Base-by-base conservation (phyloP, 768 basidiomycete genomes). In the Mycena galericulata region DNA sequence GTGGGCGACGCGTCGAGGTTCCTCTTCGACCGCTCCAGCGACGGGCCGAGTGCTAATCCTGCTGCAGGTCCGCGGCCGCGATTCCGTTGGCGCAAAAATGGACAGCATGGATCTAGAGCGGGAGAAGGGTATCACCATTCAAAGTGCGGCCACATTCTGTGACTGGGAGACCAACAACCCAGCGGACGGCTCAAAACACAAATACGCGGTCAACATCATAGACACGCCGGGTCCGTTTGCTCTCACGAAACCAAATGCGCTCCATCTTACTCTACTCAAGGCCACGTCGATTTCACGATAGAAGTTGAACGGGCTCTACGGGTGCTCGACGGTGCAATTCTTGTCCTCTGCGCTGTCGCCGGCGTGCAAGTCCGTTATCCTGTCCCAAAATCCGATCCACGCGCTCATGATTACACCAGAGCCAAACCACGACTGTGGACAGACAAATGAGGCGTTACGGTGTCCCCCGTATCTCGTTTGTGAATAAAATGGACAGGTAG, bases 251-350 rank as follows among this genome's bases (percentile, higher is more conserved):
- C 6, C 9, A 18, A 12, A 24, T 29, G 22, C 17, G 1, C 14
- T 11, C 11, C 22, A 32, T 10, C 29, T 38, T 9, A 62, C 27
- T 49, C 26, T 70, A n/a, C 32, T 51, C 29, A 63, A 96, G 96
- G 97, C 73, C 98, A 99, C 85, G 98, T 99, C 70, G 98, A 99
- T 79, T 99, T 99, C 76, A 99, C 98, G 2, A 99, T 99, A 72
- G 98, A 99, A 80, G 98, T 99, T 10, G 98, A 99, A 79, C 90
- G 98, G 18, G 98, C 98, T 27, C 84, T 99, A 55, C 90, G 98
- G 56, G 98, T 99, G 10, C 84, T 99, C 69, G 98, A 99, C 78
- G 98, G 98, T 69, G 98, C 98, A 57, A 92, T 99, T 51, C 79
- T 99, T 75, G 98, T 99, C 32, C 85, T 99, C 26, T 99, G 98